Conservation (phyloP, 2,329 filamentous ascomycete species). For the Stachybotrys chartarum region DNA sequence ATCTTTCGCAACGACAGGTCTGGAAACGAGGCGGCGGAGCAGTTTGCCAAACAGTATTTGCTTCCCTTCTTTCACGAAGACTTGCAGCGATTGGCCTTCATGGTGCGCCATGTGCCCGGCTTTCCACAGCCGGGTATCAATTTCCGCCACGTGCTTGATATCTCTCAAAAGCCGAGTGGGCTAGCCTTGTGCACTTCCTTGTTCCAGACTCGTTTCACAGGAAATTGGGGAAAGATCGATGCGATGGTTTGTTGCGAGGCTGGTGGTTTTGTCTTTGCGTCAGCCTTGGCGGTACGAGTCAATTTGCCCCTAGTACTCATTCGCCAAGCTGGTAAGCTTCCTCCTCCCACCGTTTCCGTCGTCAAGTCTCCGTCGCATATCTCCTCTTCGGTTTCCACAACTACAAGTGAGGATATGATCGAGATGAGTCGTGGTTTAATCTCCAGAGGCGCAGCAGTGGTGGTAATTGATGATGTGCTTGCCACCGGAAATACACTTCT, state of each 20-base stretch:
- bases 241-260: conserved; percentile 46
- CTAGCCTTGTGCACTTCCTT: conserved; percentile 43
- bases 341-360: conserved; percentile 45
- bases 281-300: conserved; percentile 36
- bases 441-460: conserved; percentile 29
- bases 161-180: conserved; percentile 43
- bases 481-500: conserved; percentile 47
- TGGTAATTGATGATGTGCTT: conserved; percentile 54
- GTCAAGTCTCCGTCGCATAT: conserved; percentile 44
- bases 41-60: conserved; percentile 34
- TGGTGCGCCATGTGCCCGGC: conserved; percentile 40
- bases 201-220: conserved; percentile 35
- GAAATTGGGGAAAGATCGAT: conserved; percentile 38
- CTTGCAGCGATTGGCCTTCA: conserved; percentile 35
- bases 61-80: conserved; percentile 39
- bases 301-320: conserved; percentile 39
- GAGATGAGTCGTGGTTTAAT: conserved; percentile 42
- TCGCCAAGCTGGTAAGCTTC: conserved; percentile 51
- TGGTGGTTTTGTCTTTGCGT: conserved; percentile 49
- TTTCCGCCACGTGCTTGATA: conserved; percentile 53
- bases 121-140: conserved; percentile 44
- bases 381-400: conserved; percentile 29
- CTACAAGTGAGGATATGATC: conserved; percentile 26
- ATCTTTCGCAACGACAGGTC: conserved; percentile 43
- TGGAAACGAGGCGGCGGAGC: conserved; percentile 28